These are phyloP conservation scores for Phytophthora colocasiae DNA, from an alignment of 352 stramenopile species.

Conservation along the genomic window DNA sequence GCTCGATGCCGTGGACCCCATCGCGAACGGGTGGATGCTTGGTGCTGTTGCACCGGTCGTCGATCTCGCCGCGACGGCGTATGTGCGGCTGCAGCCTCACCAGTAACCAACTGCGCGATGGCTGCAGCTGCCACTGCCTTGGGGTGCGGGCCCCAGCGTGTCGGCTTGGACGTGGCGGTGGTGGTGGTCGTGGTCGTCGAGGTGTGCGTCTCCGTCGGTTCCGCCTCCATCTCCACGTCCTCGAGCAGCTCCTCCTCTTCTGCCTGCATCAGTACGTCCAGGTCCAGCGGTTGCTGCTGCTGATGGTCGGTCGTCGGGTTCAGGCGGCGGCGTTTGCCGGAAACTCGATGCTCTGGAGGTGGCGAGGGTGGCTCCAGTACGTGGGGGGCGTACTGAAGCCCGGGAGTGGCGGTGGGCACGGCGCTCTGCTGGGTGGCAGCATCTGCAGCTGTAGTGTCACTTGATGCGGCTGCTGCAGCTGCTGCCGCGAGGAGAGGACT, in stretches of 20 bases:
- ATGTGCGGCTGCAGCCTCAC: not conserved
- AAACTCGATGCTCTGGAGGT: no score
- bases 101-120: not conserved
- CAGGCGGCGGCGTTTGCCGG: not conserved
- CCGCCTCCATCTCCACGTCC: not conserved
- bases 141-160: not conserved
- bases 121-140: not conserved
- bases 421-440: not conserved
- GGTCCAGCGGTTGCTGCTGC: not conserved
- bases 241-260: not conserved
- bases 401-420: not conserved
- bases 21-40: not conserved
- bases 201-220: not conserved
- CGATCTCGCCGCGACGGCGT: not conserved
- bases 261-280: not conserved
- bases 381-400: not conserved
- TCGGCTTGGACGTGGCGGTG: not conserved
- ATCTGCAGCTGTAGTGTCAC: not conserved
- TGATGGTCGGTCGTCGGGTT: not conserved
- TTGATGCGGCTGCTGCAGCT: not conserved
- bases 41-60: no score
- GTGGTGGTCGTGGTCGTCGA: not conserved
- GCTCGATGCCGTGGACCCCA: constrained; percentile 6
- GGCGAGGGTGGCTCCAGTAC: no score
- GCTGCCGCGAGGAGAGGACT: not conserved